Conservation (phyloP, 768 basidiomycete genomes). For the Cytidiella melzeri region DNA sequence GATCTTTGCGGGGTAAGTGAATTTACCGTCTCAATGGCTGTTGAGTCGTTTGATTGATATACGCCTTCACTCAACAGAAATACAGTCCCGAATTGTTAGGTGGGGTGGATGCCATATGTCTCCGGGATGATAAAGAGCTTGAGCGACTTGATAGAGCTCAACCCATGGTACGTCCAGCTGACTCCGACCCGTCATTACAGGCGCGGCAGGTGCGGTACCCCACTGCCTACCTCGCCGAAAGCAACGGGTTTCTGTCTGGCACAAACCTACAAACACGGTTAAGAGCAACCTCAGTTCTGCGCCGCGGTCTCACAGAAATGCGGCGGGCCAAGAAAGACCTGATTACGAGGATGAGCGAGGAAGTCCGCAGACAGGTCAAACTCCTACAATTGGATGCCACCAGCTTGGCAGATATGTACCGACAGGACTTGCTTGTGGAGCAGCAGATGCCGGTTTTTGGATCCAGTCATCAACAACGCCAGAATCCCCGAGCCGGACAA, state of each 20-base stretch:
- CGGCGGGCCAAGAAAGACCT: neutral
- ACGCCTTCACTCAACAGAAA: neutral
- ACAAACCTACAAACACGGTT: conserved; percentile 33
- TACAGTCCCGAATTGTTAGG: neutral
- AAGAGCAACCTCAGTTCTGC: neutral
- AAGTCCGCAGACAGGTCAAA: neutral
- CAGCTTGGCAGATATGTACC: neutral
- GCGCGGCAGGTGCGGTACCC: conserved; percentile 38
- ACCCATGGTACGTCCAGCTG: conserved; percentile 9
- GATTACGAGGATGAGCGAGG: neutral
- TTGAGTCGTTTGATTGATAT: too few species aligned
- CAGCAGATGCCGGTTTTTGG: neutral
- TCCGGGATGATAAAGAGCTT: neutral
- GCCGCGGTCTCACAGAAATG: neutral
- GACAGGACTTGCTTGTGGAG: neutral
- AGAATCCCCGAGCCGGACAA: neutral
- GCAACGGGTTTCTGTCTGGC: conserved; percentile 28
- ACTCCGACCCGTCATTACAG: conserved; percentile 26
- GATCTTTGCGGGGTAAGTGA: conserved; percentile 1
- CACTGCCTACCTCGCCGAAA: conserved; percentile 26
- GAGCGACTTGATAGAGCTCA: neutral
- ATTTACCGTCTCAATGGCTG: neutral
- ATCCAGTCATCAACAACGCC: neutral
- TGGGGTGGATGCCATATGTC: neutral
- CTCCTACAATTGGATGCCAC: neutral